Evolutionary conservation across 257 asterid species (phyloP).

Genomic region (Przewalskia tangutica): DNA sequence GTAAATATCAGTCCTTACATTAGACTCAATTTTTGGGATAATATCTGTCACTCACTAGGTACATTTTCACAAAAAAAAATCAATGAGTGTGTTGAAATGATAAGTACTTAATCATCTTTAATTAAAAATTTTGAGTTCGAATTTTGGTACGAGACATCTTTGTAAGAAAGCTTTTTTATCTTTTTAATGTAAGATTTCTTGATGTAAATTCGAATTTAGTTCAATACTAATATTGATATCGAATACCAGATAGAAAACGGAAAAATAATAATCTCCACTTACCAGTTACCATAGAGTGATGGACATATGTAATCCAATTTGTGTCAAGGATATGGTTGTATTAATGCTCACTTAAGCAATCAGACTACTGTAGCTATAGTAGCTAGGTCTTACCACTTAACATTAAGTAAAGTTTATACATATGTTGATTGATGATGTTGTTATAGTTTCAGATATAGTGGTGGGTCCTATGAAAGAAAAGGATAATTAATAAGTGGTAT

Average conservation of each 20-base stretch:
- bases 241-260: too few species aligned
- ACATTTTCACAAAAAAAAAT: background rate
- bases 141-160: too few species aligned
- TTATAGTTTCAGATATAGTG: background rate
- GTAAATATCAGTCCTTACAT: background rate
- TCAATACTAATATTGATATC: too few species aligned
- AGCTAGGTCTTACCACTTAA: background rate
- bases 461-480: background rate
- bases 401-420: background rate
- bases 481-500: background rate
- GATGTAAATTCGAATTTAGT: too few species aligned
- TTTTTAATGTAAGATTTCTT: too few species aligned
- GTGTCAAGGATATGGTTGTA: background rate
- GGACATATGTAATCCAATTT: background rate
- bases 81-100: too few species aligned
- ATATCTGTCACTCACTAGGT: background rate
- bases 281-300: background rate
- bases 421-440: background rate
- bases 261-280: background rate
- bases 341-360: background rate
- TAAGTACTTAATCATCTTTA: too few species aligned
- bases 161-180: too few species aligned
- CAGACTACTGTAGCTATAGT: background rate
- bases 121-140: too few species aligned
- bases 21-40: background rate